A percentile compares a stretch with the other conserved stretches of the same genome.
Conservation (phyloP, 495 filamentous ascomycete species). For the Annulohypoxylon stygium region DNA sequence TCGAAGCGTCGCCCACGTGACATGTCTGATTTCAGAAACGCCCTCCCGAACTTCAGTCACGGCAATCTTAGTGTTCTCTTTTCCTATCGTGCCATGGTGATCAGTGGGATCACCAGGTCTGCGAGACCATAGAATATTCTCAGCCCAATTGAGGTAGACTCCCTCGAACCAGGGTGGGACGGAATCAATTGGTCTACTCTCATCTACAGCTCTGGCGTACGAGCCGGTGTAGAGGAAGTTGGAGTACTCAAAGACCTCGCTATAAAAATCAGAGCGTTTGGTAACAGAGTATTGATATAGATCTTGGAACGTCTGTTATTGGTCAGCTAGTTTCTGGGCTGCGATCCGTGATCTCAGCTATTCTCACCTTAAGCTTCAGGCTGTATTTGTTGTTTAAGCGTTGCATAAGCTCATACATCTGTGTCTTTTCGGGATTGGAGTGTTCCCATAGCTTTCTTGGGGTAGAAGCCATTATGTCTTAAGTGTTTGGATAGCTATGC, state of each 20-base stretch:
- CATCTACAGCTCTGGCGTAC: constrained; percentile 73
- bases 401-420: constrained; percentile 66
- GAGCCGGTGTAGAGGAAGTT: constrained; percentile 72
- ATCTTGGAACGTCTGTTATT: constrained; percentile 68
- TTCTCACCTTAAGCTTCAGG: constrained; percentile 59
- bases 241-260: constrained; percentile 69
- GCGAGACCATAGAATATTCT: constrained; percentile 71
- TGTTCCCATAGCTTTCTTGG: constrained; percentile 71
- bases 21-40: constrained; percentile 63
- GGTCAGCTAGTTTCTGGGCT: constrained; percentile 17
- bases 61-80: constrained; percentile 78
- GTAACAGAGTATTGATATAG: constrained; percentile 74
- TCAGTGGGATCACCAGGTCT: constrained; percentile 46
- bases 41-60: constrained; percentile 81
- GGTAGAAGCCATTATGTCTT: constrained; percentile 38
- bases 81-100: constrained; percentile 61
- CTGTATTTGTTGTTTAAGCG: constrained; percentile 59
- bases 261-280: constrained; percentile 75
- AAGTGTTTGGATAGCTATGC: neutral
- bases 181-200: constrained; percentile 73
- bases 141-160: constrained; percentile 71
- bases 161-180: constrained; percentile 79
- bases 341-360: neutral
- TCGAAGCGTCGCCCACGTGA: constrained; percentile 75
- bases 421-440: constrained; percentile 64